Conservation (phyloP, 2,329 filamentous ascomycete genomes). For the Ascosphaera apis region DNA sequence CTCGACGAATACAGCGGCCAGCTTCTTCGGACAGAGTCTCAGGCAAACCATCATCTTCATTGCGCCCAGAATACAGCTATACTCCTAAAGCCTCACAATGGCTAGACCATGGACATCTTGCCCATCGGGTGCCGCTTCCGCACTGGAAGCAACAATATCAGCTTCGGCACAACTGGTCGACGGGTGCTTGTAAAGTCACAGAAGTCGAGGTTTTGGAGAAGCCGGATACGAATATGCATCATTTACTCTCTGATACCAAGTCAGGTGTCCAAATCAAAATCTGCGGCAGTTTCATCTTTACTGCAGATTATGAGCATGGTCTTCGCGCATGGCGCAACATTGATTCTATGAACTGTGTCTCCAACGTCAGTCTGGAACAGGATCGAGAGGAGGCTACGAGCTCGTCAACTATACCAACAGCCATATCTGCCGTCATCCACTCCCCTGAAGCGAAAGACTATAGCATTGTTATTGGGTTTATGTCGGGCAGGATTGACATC, state of each 20-base stretch:
- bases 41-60: neutral
- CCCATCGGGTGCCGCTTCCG: constrained; percentile 12
- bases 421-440: constrained; percentile 22
- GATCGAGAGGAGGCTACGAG: constrained; percentile 1
- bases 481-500: constrained; percentile 46
- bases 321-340: constrained; percentile 59
- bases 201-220: constrained; percentile 43
- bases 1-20: constrained; percentile 44
- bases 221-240: too few relatives aligned
- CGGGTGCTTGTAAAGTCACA: constrained; percentile 55
- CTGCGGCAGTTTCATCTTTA: constrained; percentile 53
- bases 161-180: constrained; percentile 74
- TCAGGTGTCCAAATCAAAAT: constrained; percentile 52
- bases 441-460: constrained; percentile 22
- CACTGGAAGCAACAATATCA: constrained; percentile 84
- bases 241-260: neutral
- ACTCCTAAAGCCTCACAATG: constrained; percentile 35
- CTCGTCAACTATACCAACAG: constrained; percentile 33
- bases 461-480: constrained; percentile 45
- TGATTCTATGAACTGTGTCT: constrained; percentile 34
- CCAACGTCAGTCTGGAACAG: constrained; percentile 16
- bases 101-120: constrained; percentile 35
- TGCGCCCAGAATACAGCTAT: constrained; percentile 20
- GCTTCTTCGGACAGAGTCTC: neutral
- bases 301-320: constrained; percentile 44